Conservation (phyloP, 2,329 filamentous ascomycete genomes). For the Fusarium illudens region DNA sequence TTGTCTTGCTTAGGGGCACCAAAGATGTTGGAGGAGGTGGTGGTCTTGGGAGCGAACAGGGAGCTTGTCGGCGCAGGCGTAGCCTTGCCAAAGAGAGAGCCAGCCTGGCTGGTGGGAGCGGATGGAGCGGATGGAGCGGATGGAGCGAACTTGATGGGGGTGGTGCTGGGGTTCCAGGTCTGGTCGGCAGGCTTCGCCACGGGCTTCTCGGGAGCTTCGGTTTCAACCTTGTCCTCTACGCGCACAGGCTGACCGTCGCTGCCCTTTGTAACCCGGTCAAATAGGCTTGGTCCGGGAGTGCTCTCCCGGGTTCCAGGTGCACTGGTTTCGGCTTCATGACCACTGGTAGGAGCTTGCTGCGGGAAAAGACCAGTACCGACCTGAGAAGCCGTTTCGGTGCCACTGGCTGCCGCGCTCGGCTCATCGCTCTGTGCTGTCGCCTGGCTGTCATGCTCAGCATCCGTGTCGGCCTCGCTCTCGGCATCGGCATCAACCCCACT, state of each 20-base stretch:
- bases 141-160: constrained; percentile 64
- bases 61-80: constrained; percentile 44
- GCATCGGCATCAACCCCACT: constrained; percentile 60
- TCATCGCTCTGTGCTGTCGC: constrained; percentile 55
- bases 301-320: constrained; percentile 55
- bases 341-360: constrained; percentile 43
- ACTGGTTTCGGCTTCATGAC: constrained; percentile 45
- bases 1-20: constrained; percentile 47
- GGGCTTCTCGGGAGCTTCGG: constrained; percentile 36
- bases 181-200: constrained; percentile 47
- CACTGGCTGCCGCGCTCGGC: constrained; percentile 53
- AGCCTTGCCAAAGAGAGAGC: constrained; percentile 46
- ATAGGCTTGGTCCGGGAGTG: constrained; percentile 60
- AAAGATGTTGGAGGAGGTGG: constrained; percentile 48
- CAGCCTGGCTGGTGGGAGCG: constrained; percentile 41
- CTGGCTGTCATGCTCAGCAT: constrained; percentile 52
- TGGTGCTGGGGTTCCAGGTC: constrained; percentile 56
- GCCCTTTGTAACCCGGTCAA: constrained; percentile 63
- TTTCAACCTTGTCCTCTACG: constrained; percentile 42
- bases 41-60: constrained; percentile 50
- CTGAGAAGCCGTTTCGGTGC: constrained; percentile 51
- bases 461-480: constrained; percentile 57
- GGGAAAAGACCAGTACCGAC: constrained; percentile 39
- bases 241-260: constrained; percentile 60
- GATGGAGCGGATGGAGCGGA: constrained; percentile 53